A percentile compares a stretch with the other conserved stretches of the same genome.
Conservation (phyloP, 176 grass and related monocot species). For the Rhynchospora breviuscula region DNA sequence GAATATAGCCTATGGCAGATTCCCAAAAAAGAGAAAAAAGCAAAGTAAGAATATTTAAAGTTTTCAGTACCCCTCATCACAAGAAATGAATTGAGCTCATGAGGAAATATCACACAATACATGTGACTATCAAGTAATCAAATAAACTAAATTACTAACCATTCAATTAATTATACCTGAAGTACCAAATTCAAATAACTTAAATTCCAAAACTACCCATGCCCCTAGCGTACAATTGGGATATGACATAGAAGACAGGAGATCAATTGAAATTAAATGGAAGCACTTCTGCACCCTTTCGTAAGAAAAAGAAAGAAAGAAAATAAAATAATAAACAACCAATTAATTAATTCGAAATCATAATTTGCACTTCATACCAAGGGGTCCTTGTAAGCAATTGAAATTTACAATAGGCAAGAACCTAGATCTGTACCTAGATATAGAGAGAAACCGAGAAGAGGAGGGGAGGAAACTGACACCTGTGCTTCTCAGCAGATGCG, state of each 20-base stretch:
- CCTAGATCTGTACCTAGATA: background rate
- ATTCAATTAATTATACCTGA: background rate
- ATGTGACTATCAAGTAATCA: background rate
- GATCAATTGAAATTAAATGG: too few species aligned
- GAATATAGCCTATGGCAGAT: too few species aligned
- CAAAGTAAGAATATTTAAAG: too few species aligned
- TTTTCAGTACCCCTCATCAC: background rate
- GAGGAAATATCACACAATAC: background rate
- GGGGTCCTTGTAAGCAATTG: background rate
- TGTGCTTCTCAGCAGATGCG: background rate
- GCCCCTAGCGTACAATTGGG: background rate
- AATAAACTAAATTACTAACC: background rate
- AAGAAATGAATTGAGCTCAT: background rate
- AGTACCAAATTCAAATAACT: background rate
- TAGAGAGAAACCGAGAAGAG: background rate
- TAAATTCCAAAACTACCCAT: background rate
- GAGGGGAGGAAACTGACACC: background rate
- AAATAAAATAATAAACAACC: background rate
- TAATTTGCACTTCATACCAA: background rate
- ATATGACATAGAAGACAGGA: too few species aligned
- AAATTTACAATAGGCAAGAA: background rate
- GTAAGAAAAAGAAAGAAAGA: background rate
- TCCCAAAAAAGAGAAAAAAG: too few species aligned
- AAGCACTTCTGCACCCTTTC: background rate
- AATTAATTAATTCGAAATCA: background rate